phyloP scores from a whole-genome alignment of 2,329 filamentous ascomycete species.

The Aspergillus flavus region DNA sequence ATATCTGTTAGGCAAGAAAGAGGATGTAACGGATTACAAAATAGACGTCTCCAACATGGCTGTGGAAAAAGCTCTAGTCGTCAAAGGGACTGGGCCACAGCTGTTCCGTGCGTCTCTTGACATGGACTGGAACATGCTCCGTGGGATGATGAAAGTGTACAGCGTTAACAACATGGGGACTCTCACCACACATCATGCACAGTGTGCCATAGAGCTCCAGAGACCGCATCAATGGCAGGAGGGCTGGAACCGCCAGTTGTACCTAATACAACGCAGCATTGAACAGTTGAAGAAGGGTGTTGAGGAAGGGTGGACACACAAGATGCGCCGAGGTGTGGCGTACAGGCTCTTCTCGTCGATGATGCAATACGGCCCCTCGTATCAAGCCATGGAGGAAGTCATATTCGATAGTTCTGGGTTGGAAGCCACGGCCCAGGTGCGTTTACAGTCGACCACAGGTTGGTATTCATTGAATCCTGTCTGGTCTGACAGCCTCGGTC shows the following conservation, averaged over 20 bases:
- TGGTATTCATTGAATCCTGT: background rate
- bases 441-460: background rate
- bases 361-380: background rate
- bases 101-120: background rate
- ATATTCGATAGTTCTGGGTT: background rate
- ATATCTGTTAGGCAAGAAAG: background rate
- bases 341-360: background rate
- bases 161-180: background rate
- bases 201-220: background rate
- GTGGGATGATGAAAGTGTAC: background rate
- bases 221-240: background rate
- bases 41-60: background rate
- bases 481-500: background rate
- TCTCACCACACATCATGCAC: background rate
- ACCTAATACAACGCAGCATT: background rate
- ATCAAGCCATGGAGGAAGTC: background rate
- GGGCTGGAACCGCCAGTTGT: background rate
- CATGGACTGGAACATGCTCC: background rate
- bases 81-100: background rate
- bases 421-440: background rate
- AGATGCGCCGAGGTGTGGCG: background rate
- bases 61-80: background rate
- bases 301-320: background rate
- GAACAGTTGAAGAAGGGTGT: background rate
- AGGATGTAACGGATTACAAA: background rate